Conservation (phyloP, 2,329 filamentous ascomycete species). For the Alternaria burnsii region DNA sequence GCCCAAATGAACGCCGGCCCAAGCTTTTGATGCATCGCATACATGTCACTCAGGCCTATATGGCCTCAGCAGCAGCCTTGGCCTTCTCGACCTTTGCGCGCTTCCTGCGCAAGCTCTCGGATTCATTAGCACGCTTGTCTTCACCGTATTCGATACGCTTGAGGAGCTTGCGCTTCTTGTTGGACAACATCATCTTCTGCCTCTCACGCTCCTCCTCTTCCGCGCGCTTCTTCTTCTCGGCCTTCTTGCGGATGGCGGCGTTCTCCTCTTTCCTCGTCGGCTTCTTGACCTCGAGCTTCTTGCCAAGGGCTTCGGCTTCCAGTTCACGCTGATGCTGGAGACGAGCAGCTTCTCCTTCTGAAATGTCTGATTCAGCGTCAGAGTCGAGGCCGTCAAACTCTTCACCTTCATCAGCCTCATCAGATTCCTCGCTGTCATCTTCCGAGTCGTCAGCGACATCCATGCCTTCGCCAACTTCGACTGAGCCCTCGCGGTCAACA, state of each 20-base stretch:
- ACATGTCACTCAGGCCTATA: slow-evolving; percentile 16
- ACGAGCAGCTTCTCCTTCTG: slow-evolving; percentile 67
- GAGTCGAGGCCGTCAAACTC: slow-evolving; percentile 60
- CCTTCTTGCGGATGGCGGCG: slow-evolving; percentile 72
- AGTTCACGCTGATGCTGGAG: slow-evolving; percentile 86
- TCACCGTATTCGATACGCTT: slow-evolving; percentile 98
- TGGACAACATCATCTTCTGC: slow-evolving; percentile 97
- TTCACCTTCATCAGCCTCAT: slow-evolving; percentile 37
- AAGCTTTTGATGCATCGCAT: slow-evolving; percentile 21
- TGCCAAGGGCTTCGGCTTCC: slow-evolving; percentile 86
- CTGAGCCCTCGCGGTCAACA: slow-evolving; percentile 51
- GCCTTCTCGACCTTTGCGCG: slow-evolving; percentile 83
- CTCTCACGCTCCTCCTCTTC: slow-evolving; percentile 90
- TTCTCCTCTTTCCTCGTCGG: slow-evolving; percentile 65
- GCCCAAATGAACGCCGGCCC: slow-evolving; percentile 24
- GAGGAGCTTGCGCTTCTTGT: slow-evolving; percentile 96
- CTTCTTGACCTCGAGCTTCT: slow-evolving; percentile 53
- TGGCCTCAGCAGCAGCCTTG: slow-evolving; percentile 43
- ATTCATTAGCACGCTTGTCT: slow-evolving; percentile 89
- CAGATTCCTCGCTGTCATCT: slow-evolving; percentile 56
- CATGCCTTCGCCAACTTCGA: slow-evolving; percentile 60
- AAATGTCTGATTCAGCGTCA: slow-evolving; percentile 56
- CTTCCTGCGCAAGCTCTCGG: slow-evolving; percentile 86
- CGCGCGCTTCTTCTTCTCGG: slow-evolving; percentile 66
- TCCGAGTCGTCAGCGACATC: slow-evolving; percentile 57